Evolutionary conservation across 2,329 filamentous ascomycete genomes (phyloP).

Genomic region (Fusarium sp.): DNA sequence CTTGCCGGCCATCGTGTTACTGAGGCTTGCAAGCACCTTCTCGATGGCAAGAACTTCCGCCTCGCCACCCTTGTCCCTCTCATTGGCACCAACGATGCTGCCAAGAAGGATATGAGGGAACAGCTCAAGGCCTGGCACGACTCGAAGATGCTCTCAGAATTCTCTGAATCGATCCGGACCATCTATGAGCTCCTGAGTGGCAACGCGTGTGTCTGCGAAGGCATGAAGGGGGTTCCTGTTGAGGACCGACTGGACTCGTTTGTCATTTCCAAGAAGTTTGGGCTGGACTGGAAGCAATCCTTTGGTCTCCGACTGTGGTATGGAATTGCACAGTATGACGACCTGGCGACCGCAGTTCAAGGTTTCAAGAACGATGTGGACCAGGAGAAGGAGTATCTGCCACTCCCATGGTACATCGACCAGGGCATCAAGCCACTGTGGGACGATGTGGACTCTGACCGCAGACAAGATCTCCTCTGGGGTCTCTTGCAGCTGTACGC

Average conservation of each 20-base stretch:
- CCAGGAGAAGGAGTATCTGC: constrained; percentile 77
- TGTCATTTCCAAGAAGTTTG: constrained; percentile 84
- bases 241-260: constrained; percentile 88
- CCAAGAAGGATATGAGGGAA: constrained; percentile 79
- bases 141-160: constrained; percentile 86
- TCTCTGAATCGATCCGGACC: constrained; percentile 84
- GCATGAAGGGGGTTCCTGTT: constrained; percentile 75
- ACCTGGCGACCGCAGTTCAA: constrained; percentile 77
- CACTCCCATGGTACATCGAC: constrained; percentile 78
- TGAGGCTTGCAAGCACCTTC: constrained; percentile 84
- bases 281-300: constrained; percentile 91
- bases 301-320: constrained; percentile 96
- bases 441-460: constrained; percentile 68
- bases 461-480: constrained; percentile 85
- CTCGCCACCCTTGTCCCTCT: constrained; percentile 88
- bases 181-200: constrained; percentile 92
- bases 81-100: constrained; percentile 77
- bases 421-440: constrained; percentile 69
- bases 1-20: constrained; percentile 83
- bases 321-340: constrained; percentile 74
- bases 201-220: constrained; percentile 86
- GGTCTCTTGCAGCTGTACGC: constrained; percentile 86
- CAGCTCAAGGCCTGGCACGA: constrained; percentile 89
- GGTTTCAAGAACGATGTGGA: constrained; percentile 80
- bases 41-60: constrained; percentile 82